These are phyloP conservation scores for Chlorella sp. DNA, from an alignment of 139 green algal genomes.

Conservation along the genomic window DNA sequence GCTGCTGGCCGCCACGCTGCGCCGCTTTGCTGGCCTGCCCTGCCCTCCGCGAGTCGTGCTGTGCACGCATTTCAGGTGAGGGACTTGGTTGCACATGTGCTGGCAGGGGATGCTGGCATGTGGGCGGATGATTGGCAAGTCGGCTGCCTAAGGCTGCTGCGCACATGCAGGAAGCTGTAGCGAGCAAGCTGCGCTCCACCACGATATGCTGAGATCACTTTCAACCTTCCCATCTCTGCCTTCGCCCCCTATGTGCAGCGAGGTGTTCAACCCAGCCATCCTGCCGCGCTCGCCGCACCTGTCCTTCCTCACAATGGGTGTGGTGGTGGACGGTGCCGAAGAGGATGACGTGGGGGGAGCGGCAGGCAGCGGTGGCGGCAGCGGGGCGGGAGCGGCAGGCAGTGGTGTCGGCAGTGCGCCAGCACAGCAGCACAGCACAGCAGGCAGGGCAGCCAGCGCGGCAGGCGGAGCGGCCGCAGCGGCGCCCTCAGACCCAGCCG, in stretches of 20 bases:
- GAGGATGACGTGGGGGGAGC: too few relatives aligned
- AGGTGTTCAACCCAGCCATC: constrained; percentile 24
- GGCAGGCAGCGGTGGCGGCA: background rate
- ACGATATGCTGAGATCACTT: background rate
- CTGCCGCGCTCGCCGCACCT: constrained; percentile 53
- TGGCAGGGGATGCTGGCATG: background rate
- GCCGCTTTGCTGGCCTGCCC: constrained; percentile 45
- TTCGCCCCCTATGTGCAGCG: background rate
- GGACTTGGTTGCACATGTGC: background rate
- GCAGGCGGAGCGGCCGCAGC: background rate
- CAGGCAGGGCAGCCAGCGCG: background rate
- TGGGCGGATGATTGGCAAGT: background rate
- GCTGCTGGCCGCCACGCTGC: constrained; percentile 70
- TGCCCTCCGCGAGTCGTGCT: constrained; percentile 58
- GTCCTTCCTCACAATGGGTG: constrained; percentile 76
- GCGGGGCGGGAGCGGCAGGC: background rate
- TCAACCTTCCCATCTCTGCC: background rate
- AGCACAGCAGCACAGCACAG: background rate
- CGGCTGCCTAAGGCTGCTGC: background rate
- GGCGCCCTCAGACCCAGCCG: background rate
- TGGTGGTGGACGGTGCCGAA: constrained; percentile 40
- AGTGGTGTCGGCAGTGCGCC: background rate
- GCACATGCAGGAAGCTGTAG: too few relatives aligned
- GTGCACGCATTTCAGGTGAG: constrained; percentile 78
- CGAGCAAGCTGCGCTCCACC: background rate